phyloP scores from a whole-genome alignment of 805 yeast species.

The Yarrowia sp. region DNA sequence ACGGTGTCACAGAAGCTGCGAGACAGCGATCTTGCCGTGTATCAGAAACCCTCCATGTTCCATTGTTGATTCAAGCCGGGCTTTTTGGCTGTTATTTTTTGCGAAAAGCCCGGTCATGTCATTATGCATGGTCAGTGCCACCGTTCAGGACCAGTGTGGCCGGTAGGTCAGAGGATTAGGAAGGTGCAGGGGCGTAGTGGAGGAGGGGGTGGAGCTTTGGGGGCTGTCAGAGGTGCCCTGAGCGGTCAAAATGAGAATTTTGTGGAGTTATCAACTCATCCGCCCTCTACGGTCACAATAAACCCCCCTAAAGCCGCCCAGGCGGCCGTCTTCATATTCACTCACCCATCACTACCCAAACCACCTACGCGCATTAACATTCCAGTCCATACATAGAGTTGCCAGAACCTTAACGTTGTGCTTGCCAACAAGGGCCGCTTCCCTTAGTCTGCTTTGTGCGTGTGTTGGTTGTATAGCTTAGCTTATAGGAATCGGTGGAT shows the following conservation, averaged over 20 bases:
- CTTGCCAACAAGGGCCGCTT: constrained; percentile 20
- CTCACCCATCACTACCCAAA: constrained; percentile 17
- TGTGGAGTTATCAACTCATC: background rate
- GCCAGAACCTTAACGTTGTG: constrained; percentile 22
- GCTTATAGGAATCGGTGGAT: background rate
- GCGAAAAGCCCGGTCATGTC: constrained; percentile 9
- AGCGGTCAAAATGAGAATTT: too few relatives aligned
- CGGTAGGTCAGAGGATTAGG: constrained; percentile 29
- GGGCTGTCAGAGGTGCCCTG: background rate
- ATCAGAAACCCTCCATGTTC: background rate
- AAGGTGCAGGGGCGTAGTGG: constrained; percentile 23
- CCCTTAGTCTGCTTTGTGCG: constrained; percentile 24
- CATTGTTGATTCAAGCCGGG: background rate
- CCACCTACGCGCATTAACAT: constrained; percentile 37
- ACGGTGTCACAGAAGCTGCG: background rate
- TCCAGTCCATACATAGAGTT: constrained; percentile 23
- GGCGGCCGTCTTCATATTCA: background rate
- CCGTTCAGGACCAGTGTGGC: constrained; percentile 19
- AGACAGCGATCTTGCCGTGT: background rate
- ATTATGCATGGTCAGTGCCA: constrained; percentile 11
- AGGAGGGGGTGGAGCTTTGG: background rate
- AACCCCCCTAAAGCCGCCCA: background rate
- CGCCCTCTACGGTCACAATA: background rate
- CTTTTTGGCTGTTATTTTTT: background rate
- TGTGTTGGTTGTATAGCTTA: constrained; percentile 2